These are phyloP conservation scores for Ceratobasidium sp. DNA, from an alignment of 1,284 basidiomycete species.

Conservation along the genomic window DNA sequence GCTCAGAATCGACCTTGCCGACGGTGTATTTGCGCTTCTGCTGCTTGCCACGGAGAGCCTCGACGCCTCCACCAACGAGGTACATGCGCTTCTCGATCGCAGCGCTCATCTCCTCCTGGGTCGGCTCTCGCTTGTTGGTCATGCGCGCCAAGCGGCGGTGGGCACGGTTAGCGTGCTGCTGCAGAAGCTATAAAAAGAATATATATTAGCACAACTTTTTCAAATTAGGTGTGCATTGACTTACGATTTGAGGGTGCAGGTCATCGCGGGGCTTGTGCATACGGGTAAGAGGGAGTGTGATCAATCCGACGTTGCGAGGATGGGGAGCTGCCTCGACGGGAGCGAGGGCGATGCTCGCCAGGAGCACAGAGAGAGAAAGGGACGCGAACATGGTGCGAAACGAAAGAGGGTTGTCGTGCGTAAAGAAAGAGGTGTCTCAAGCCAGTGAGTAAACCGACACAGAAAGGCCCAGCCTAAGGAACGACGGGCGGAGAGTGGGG, in stretches of 20 bases:
- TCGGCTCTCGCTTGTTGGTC: slow-evolving; percentile 67
- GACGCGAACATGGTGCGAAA: slow-evolving; percentile 29
- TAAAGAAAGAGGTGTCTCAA: slow-evolving; percentile 23
- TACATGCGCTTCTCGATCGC: slow-evolving; percentile 70
- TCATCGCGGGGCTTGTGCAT: slow-evolving; percentile 60
- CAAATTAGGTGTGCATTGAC: slow-evolving; percentile 53
- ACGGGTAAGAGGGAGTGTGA: slow-evolving; percentile 72
- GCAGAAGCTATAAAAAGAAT: slow-evolving; percentile 65
- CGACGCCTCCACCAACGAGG: slow-evolving; percentile 54
- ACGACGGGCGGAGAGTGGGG: background rate
- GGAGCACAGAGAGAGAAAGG: slow-evolving; percentile 41
- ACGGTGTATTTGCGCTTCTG: slow-evolving; percentile 36
- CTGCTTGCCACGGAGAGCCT: slow-evolving; percentile 27
- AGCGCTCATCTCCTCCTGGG: slow-evolving; percentile 65
- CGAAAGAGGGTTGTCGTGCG: slow-evolving; percentile 5
- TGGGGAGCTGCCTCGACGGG: slow-evolving; percentile 33
- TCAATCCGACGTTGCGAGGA: slow-evolving; percentile 57
- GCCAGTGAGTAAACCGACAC: slow-evolving; percentile 23
- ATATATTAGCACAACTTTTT: background rate
- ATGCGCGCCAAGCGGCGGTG: slow-evolving; percentile 76
- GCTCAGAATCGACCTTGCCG: slow-evolving; percentile 42
- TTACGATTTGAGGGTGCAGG: slow-evolving; percentile 74
- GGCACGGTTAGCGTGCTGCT: slow-evolving; percentile 78
- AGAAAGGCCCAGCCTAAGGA: slow-evolving; percentile 28
- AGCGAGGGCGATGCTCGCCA: slow-evolving; percentile 41